Evolutionary conservation across 768 basidiomycete genomes (phyloP).

Genomic region (Stropharia rugosoannulata): DNA sequence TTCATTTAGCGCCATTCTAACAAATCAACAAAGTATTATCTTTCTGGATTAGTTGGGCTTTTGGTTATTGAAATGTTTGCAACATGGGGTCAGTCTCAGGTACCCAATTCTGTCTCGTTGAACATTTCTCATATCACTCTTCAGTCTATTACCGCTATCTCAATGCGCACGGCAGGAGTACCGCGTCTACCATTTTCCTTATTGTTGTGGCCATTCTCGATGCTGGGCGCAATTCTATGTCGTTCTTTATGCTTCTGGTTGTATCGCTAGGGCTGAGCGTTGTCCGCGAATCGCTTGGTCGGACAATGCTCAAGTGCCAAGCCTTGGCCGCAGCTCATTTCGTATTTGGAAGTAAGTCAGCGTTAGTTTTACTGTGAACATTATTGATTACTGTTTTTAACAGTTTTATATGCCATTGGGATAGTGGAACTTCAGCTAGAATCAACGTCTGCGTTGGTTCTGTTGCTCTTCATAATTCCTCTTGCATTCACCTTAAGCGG

Average conservation of each 20-base stretch:
- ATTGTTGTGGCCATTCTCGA: constrained; percentile 95
- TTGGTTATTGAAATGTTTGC: constrained; percentile 94
- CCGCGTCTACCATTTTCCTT: constrained; percentile 84
- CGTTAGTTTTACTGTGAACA: neutral
- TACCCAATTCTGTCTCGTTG: neutral
- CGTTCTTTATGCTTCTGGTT: constrained; percentile 92
- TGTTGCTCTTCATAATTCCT: constrained; percentile 91
- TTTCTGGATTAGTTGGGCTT: constrained; percentile 84
- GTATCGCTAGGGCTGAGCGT: constrained; percentile 92
- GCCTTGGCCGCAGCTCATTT: constrained; percentile 84
- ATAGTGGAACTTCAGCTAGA: constrained; percentile 93
- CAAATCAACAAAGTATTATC: constrained; percentile 66
- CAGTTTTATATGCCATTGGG: constrained; percentile 91
- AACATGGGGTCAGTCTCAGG: constrained; percentile 65
- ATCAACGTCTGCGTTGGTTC: constrained; percentile 79
- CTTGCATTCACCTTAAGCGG: constrained; percentile 93
- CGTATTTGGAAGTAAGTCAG: constrained; percentile 83
- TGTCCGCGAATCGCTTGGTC: constrained; percentile 84
- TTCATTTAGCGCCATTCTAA: neutral
- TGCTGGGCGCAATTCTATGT: constrained; percentile 90
- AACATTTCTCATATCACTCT: constrained; percentile 8
- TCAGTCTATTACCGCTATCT: constrained; percentile 92
- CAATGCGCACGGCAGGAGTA: constrained; percentile 78
- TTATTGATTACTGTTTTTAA: constrained; percentile 1
- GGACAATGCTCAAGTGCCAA: constrained; percentile 82